These are phyloP conservation scores for Yarrowia osloensis DNA, from an alignment of 805 yeast species.

Conservation along the genomic window DNA sequence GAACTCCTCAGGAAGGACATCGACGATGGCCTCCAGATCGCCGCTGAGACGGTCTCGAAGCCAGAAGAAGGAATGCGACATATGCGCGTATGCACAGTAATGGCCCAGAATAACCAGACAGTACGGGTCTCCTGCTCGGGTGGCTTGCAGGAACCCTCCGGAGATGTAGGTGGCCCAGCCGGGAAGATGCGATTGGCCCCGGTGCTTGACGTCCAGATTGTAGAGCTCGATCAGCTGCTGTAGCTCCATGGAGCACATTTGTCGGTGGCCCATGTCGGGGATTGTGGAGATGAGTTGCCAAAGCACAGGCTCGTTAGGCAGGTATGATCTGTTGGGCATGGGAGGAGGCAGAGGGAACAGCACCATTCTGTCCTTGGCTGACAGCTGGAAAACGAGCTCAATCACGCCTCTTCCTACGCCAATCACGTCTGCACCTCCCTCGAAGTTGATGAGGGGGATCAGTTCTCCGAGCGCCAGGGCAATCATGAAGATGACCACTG, in stretches of 20 bases:
- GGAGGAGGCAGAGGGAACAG: constrained; percentile 24
- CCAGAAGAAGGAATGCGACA: constrained; percentile 21
- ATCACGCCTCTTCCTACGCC: constrained; percentile 27
- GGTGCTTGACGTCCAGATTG: constrained; percentile 23
- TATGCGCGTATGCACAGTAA: constrained; percentile 26
- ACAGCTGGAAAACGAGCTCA: constrained; percentile 27
- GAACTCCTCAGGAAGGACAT: constrained; percentile 18
- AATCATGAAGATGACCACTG: constrained; percentile 24
- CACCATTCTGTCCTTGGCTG: constrained; percentile 25
- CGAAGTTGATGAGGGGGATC: constrained; percentile 22
- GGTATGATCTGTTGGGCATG: not conserved
- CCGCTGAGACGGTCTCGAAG: constrained; percentile 15
- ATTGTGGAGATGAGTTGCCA: constrained; percentile 24
- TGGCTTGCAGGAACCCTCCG: constrained; percentile 7
- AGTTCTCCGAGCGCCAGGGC: constrained; percentile 25
- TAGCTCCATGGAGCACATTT: constrained; percentile 19
- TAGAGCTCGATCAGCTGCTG: constrained; percentile 20
- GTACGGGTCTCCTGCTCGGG: constrained; percentile 21
- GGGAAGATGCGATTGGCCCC: constrained; percentile 25
- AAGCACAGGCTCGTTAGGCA: constrained; percentile 10
- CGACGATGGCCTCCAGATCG: constrained; percentile 11
- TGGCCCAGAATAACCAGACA: constrained; percentile 25
- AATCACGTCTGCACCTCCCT: constrained; percentile 26
- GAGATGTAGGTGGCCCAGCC: constrained; percentile 29
- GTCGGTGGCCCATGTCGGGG: constrained; percentile 11